These are phyloP conservation scores for Boletus eberwhitei DNA, from an alignment of 768 basidiomycete genomes.

Conservation along the genomic window DNA sequence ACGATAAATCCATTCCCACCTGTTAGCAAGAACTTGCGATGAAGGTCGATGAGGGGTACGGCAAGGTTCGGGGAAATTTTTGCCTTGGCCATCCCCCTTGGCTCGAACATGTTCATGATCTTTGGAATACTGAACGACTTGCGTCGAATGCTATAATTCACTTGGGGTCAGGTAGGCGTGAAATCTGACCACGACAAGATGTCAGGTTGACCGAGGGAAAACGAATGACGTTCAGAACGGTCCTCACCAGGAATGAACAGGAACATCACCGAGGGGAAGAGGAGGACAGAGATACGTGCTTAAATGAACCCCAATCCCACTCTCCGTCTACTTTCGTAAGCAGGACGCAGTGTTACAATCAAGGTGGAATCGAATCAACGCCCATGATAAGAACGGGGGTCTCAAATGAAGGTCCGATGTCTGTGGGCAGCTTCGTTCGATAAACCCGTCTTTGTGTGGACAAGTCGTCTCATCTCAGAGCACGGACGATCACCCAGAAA, in stretches of 20 bases:
- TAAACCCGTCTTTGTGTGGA: background rate
- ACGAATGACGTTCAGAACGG: background rate
- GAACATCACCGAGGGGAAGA: background rate
- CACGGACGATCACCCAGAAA: conserved; percentile 6
- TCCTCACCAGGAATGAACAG: background rate
- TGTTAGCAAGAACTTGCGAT: conserved; percentile 37
- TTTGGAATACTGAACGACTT: background rate
- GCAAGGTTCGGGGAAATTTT: background rate
- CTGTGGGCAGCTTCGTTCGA: background rate
- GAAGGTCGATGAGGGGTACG: background rate
- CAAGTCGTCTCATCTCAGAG: background rate
- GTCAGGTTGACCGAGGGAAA: background rate
- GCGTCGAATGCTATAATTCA: background rate
- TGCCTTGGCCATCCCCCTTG: background rate
- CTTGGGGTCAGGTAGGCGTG: background rate
- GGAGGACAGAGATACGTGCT: background rate
- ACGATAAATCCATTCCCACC: conserved; percentile 58
- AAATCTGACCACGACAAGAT: background rate
- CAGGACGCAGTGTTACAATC: background rate
- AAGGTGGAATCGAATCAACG: conserved; percentile 1
- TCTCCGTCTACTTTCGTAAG: background rate
- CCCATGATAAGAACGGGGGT: background rate
- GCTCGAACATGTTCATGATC: background rate
- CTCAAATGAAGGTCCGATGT: background rate
- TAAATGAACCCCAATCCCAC: background rate